These are phyloP conservation scores for Oryza coarctata DNA, from an alignment of 176 grass and related monocot genomes.

Conservation along the genomic window DNA sequence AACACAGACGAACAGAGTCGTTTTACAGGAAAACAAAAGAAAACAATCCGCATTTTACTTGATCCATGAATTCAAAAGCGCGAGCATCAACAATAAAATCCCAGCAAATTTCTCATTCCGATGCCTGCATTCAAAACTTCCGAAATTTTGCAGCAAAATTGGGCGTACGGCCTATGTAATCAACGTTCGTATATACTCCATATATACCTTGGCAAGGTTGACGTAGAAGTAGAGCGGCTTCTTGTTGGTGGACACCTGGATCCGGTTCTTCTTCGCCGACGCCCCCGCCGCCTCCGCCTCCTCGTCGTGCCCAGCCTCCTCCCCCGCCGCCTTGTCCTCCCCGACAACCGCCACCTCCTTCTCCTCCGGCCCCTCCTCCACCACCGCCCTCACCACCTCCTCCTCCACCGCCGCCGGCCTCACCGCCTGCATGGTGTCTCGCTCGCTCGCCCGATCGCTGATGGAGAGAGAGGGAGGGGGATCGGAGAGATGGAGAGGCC, in stretches of 20 bases:
- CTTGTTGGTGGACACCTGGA: slow-evolving; percentile 98
- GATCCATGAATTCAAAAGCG: too few species aligned
- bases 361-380: slow-evolving; percentile 15
- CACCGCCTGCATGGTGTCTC: slow-evolving; percentile 42
- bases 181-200: too few species aligned
- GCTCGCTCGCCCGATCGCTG: background rate
- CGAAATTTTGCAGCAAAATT: too few species aligned
- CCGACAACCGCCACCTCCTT: slow-evolving; percentile 36
- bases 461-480: background rate
- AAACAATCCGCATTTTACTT: too few species aligned
- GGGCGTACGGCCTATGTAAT: too few species aligned
- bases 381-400: slow-evolving; percentile 18
- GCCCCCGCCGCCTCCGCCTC: slow-evolving; percentile 17
- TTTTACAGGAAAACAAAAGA: too few species aligned
- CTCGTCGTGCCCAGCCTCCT: background rate
- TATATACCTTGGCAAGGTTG: slow-evolving; percentile 83
- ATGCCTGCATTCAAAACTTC: too few species aligned
- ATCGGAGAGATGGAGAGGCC: background rate
- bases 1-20: too few species aligned
- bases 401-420: slow-evolving; percentile 12
- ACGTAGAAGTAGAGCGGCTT: slow-evolving; percentile 96
- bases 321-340: background rate
- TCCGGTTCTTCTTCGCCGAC: slow-evolving; percentile 72
- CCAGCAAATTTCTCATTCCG: too few species aligned
- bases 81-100: too few species aligned